Base-by-base conservation (phyloP, 208 protist species). In the Crithidia brevicula region DNA sequence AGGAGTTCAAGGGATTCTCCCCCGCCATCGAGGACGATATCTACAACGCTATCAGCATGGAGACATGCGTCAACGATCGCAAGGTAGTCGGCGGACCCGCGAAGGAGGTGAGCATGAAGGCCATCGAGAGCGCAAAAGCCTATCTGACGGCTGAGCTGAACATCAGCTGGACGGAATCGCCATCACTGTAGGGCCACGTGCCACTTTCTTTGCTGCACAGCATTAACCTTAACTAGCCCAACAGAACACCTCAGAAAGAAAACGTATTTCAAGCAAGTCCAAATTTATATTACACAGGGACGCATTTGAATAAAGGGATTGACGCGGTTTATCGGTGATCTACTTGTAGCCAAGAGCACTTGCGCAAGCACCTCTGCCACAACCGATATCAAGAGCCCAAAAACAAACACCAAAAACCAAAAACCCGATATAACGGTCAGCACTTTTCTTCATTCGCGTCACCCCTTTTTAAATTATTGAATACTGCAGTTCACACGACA, bases 1-100 rank as follows among this genome's bases (percentile, higher is more conserved):
- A 68, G 2, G 70, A 76, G 25, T 70, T 65, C 47, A 62, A 70
- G 20, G 18, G 27, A 4, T 76, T 76, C 56, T 76, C 61, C 4
- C 3, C 20, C 52, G 36, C 31, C 33, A 76, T 76, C 38, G 70
- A 76, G 49, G 38, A 68, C 4, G 70, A 76, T 54, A 69, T 76
- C 53, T 76, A 70, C 62, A 27, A 63, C 42, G 70, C 70, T 47
- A 76, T 76, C 70, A 76, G 70, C 47, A 76, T 76, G 70, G 70
- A 76, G 40, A 69, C 70, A 34, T 76, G 70, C 49, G 70, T 76
- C 20, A 76, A 76, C 40, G 70, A 76, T 25, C 70, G 70, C 62
- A 76, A 76, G 56, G 70, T 76, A 10, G 61, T 76, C 3, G 70
- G 70, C 18, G 70, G 70, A 13, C 70, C 70, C 7, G 70, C 70